Evolutionary conservation across 2,329 filamentous ascomycete species (phyloP), one percentile per base, ranked within the genome.

Genomic region (Phialemonium atrogriseum): DNA sequence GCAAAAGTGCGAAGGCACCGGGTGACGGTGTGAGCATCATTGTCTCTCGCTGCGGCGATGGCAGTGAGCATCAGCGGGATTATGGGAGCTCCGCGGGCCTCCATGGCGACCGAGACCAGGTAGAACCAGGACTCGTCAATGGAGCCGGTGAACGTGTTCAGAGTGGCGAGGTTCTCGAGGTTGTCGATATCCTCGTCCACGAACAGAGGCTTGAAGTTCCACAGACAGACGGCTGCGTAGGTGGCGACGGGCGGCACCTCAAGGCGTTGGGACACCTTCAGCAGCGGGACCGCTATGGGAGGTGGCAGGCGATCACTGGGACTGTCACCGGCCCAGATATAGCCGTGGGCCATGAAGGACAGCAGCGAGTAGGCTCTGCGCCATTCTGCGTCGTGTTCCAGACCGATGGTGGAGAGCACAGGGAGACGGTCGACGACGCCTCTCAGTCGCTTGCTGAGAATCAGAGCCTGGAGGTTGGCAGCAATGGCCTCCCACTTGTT

Each of bases 121-220:
- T 96, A 98, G 54, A 98, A 98, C 91, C 91, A 98, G 40, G 91
- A 94, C 61, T 98, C 91, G 52, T 98, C 91, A 34, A 94, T 67
- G 7, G 87, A 88, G 30, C 91, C 91, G 11, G 91, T 96, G 51
- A 95, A 93, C 11, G 91, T 95, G 48, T 79, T 77, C 38, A 96
- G 68, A 3, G 85, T 91, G 24, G 85, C 79, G 34, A 98, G 70
- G 48, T 98, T 96, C 50, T 91, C 80, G 27, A 96, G 70, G 41
- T 77, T 77, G 50, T 93, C 85, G 35, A 91, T 76, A 21, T 74
- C 72, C 55, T 95, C 88, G 40, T 85, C 76, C 37, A 77, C 62
- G 51, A 96, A 95, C 33, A 96, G 72, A 1, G 88, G 85, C 58
- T 88, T 89, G 68, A 87, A 96, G 60, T 98, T 98, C 91, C 91